Evolutionary conservation across 495 filamentous ascomycete genomes (phyloP).

Genomic region (Aspergillus campestris): DNA sequence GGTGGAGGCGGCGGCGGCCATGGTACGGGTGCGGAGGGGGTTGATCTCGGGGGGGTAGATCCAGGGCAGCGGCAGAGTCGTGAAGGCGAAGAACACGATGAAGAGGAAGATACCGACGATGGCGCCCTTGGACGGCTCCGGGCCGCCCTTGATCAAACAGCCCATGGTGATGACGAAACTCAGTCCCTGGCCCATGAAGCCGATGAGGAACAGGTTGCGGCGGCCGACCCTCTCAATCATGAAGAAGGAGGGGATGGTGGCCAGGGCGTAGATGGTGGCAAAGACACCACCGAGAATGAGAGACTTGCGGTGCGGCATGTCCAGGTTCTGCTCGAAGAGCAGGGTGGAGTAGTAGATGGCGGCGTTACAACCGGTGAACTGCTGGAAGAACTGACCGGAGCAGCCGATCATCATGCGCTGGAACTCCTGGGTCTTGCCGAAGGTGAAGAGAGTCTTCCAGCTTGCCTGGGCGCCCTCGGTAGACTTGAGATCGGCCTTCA

Average conservation of each 20-base stretch:
- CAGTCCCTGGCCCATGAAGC: constrained; percentile 49
- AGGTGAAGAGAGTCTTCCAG: constrained; percentile 30
- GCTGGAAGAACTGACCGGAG: constrained; percentile 61
- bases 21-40: constrained; percentile 63
- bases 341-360: constrained; percentile 81
- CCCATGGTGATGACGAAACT: constrained; percentile 31
- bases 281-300: constrained; percentile 71
- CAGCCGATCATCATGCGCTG: constrained; percentile 37
- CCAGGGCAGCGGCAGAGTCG: constrained; percentile 48
- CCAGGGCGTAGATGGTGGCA: constrained; percentile 67
- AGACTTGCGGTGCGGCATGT: constrained; percentile 47
- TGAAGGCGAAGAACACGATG: constrained; percentile 34
- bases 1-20: constrained; percentile 42
- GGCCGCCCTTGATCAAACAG: constrained; percentile 18
- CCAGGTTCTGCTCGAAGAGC: constrained; percentile 60
- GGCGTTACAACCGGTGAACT: constrained; percentile 66
- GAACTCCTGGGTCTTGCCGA: constrained; percentile 39
- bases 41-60: constrained; percentile 71
- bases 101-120: constrained; percentile 34
- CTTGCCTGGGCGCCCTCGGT: constrained; percentile 25
- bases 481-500: constrained; percentile 29
- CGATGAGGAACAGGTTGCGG: constrained; percentile 61
- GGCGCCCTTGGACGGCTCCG: constrained; percentile 25
- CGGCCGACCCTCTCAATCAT: constrained; percentile 64
- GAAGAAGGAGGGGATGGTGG: constrained; percentile 53